Base-by-base conservation (phyloP, 73 alveolate genomes). In the Paramecium primaurelia region DNA sequence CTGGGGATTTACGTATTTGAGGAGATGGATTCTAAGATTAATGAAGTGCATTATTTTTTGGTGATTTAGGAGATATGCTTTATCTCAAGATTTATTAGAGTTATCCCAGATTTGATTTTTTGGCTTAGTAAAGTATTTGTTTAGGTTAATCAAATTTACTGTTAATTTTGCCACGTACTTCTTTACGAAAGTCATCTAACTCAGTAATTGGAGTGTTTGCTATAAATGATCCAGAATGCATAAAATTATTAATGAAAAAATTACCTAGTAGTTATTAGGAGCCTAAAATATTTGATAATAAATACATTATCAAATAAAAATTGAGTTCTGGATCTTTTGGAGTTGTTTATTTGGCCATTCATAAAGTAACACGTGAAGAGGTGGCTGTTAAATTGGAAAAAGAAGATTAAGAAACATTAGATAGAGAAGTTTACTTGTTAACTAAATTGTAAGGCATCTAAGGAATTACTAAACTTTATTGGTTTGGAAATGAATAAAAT, bases 401-500 rank as follows among this genome's bases (percentile, higher is more conserved):
- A 58, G 77, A 58, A 44, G 75, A 80, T 14, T 42, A 80, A 32
- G 77, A 80, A 86, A 60, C 93, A 20, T 32, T 60, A 8, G 89
- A 60, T 60, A 77, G 90, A 40, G 73, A 58, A 60, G 88, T 14
- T 6, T 69, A 86, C 34, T 34, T 86, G 26, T 30, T 86, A 7
- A 59, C 86, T 8, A 36, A 86, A 34, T 86, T 86, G 9, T 22
- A 86, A 25, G 93, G 93, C n/a, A 38, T 86, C 5, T 10, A 25
- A 58, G 93, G 93, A 3, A 90, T 86, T 14, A 16, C 68, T 9
- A 60, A 60, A 20, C 32, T 86, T 14, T 42, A 86, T 8, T 86
- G 93, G 90, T 59, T 86, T 92, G 97, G 98, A 11, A 85, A 71
- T 86, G 96, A 94, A 49, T 8, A 92, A 36, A 71, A 93, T 45